Evolutionary conservation across 73 alveolate genomes (phyloP), one percentile per base, ranked within the genome.

Genomic region (Paramecium sonneborni): DNA sequence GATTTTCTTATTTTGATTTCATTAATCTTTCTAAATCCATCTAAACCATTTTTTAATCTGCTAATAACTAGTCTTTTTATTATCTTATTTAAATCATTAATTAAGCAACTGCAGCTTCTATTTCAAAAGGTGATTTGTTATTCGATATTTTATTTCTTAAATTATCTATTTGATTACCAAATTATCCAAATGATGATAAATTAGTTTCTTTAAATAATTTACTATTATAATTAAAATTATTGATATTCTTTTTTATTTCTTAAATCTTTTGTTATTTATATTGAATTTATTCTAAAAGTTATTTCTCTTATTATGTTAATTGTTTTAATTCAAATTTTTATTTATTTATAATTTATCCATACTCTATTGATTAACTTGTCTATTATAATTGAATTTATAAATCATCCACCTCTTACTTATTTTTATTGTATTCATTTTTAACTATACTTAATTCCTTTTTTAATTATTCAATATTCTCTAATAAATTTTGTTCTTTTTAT

Each of bases 321-420:
- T 79, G 23, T 79, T 79, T 39, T 23, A 79, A 46, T 79, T 79
- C 90, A 79, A 43, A 41, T 79, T 79, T 79, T 34, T 79, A 79
- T 14, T 79, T 79, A 21, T 79, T 43, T 9, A 79, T 39, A 9
- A 21, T 10, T 46, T 79, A 21, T 23, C 90, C 90, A 18, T 39
- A 21, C 10, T 79, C 44, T 20, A 79, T 34, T 30, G 44, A 39
- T 24, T 39, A 39, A 23, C 55, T 39, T 39, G 55, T 79, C 10
- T 20, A 2, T 26, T 79, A 18, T 18, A 21, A 41, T 24, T 79
- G 20, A 9, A 79, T 79, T 44, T 39, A 79, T 3, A 44, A 21
- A 12, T 79, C 90, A n/a, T 79, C 90, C 2, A 79, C 28, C 5
- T 79, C 90, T 14, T 79, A 30, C 18, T 79, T 39, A 79, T 30